A percentile compares a stretch with the other conserved stretches of the same genome.
phyloP scores from a whole-genome alignment of 2,329 filamentous ascomycete species.

The Dactylellina leptospora region DNA sequence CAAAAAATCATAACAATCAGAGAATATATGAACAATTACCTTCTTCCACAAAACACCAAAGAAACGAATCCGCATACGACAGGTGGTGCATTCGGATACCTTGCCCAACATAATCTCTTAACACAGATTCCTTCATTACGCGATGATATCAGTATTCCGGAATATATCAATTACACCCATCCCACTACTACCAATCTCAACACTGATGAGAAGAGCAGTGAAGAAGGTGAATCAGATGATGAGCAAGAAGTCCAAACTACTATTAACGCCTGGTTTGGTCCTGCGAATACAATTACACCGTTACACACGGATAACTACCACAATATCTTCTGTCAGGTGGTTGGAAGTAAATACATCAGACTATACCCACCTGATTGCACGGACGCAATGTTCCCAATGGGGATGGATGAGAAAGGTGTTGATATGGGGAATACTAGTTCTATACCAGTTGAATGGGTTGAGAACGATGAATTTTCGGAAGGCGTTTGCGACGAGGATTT shows the following conservation, averaged over 20 bases:
- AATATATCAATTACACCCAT: conserved; percentile 65
- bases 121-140: conserved; percentile 79
- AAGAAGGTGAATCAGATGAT: conserved; percentile 59
- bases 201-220: conserved; percentile 65
- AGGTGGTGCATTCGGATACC: conserved; percentile 69
- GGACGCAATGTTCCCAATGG: conserved; percentile 69
- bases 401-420: conserved; percentile 72
- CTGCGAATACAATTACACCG: conserved; percentile 85
- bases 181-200: conserved; percentile 70
- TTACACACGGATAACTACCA: conserved; percentile 94
- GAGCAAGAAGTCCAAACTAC: conserved; percentile 66
- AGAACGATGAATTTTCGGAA: conserved; percentile 63
- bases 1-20: conserved; percentile 80
- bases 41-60: conserved; percentile 61
- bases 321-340: conserved; percentile 88
- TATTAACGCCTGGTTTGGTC: conserved; percentile 92
- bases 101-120: conserved; percentile 91
- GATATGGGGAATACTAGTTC: conserved; percentile 92
- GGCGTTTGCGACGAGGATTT: conserved; percentile 21
- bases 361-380: conserved; percentile 77
- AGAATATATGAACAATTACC: conserved; percentile 72
- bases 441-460: conserved; percentile 76
- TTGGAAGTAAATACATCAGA: conserved; percentile 90
- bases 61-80: conserved; percentile 17
- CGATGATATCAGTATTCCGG: conserved; percentile 79